These are phyloP conservation scores for Neurospora sublineolata DNA, from an alignment of 495 filamentous ascomycete genomes.

Conservation along the genomic window DNA sequence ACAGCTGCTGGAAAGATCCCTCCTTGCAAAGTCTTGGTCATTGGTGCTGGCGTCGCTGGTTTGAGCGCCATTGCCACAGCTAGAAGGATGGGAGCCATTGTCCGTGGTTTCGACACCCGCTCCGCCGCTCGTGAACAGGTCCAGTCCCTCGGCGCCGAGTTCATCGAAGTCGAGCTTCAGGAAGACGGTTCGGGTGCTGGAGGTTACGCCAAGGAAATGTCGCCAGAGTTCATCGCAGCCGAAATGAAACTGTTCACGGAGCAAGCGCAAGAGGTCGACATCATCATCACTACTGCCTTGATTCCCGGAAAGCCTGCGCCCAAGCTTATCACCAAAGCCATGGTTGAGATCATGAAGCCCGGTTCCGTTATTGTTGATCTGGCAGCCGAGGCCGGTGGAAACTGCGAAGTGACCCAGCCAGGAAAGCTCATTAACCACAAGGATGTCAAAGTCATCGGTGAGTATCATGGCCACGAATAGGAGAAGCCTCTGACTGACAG, in stretches of 20 bases:
- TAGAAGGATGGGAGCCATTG: conserved; percentile 69
- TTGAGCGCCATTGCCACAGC: conserved; percentile 73
- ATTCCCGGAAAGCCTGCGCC: conserved; percentile 69
- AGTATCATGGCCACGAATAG: conserved; percentile 6
- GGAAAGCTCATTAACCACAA: conserved; percentile 56
- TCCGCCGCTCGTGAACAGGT: conserved; percentile 71
- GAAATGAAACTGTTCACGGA: conserved; percentile 81
- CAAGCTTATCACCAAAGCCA: conserved; percentile 64
- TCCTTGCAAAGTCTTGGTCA: conserved; percentile 71
- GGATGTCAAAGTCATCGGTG: conserved; percentile 69
- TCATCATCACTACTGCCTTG: conserved; percentile 72
- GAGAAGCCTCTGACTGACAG: conserved; percentile 4
- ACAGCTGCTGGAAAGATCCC: conserved; percentile 77
- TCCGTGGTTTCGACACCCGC: conserved; percentile 72
- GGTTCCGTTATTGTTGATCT: conserved; percentile 74
- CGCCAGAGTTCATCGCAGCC: conserved; percentile 75
- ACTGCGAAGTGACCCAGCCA: conserved; percentile 63
- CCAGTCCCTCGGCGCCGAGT: conserved; percentile 72
- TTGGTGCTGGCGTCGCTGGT: conserved; percentile 73
- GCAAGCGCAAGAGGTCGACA: conserved; percentile 73
- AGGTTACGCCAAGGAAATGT: conserved; percentile 81
- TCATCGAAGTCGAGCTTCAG: conserved; percentile 71
- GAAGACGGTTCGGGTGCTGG: conserved; percentile 74
- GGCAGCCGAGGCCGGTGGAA: conserved; percentile 70
- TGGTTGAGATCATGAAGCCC: conserved; percentile 70